Percentiles rank a stretch among this genome's conserved stretches.
Conservation (phyloP, 1,139 yeast species). For the Hemisphaericaspora subhashii region DNA sequence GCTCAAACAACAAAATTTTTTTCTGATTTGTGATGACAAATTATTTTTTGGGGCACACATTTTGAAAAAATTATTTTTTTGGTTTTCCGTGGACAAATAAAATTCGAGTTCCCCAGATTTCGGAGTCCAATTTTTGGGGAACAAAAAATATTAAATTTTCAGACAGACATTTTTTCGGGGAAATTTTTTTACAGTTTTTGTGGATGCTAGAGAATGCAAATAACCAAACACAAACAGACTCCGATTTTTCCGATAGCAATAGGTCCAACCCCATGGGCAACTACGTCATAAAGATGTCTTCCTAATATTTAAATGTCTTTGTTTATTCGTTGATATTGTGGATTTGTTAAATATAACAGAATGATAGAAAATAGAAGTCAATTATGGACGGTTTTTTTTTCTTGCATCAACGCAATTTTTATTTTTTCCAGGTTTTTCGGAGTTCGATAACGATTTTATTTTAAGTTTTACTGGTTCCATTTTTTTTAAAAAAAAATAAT, state of each 20-base stretch:
- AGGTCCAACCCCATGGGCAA: not conserved
- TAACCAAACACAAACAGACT: not conserved
- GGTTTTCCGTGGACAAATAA: slow-evolving; percentile 5
- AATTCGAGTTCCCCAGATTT: slow-evolving; percentile 8
- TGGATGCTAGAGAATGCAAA: too few species aligned
- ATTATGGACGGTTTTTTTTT: not conserved
- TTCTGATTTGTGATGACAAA: slow-evolving; percentile 2
- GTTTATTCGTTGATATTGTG: too few species aligned
- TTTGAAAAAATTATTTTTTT: not conserved
- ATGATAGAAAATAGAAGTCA: too few species aligned
- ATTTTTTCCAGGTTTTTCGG: not conserved
- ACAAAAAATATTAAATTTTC: not conserved
- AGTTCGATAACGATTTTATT: not conserved
- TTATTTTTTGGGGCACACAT: slow-evolving; percentile 1
- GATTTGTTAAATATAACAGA: too few species aligned
- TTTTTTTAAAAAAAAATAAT: too few species aligned
- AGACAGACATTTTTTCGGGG: slow-evolving; percentile 3
- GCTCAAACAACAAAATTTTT: not conserved
- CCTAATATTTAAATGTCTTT: too few species aligned
- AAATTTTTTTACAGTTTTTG: not conserved
- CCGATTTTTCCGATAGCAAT: too few species aligned
- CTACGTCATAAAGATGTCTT: too few species aligned
- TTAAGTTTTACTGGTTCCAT: not conserved
- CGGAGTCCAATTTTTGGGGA: slow-evolving; percentile 5
- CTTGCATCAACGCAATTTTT: too few species aligned